phyloP scores from a whole-genome alignment of 2,329 filamentous ascomycete genomes.

The Sordariomycetes sp. region DNA sequence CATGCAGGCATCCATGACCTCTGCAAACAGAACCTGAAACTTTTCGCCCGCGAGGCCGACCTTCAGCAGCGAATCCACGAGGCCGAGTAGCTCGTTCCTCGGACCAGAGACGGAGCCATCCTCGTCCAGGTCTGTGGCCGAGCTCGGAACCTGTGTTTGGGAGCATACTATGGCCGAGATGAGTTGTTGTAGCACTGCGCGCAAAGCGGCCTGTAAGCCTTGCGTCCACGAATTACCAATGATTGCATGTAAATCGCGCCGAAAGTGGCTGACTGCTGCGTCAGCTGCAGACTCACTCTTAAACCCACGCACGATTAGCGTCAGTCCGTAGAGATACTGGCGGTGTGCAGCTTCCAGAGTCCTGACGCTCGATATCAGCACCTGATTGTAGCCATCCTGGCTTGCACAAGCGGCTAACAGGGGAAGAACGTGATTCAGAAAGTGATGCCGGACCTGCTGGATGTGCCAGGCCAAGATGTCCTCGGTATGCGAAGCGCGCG shows the following conservation, averaged over 20 bases:
- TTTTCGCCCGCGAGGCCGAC: slow-evolving; percentile 61
- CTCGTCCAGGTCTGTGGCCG: slow-evolving; percentile 8
- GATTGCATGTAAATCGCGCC: slow-evolving; percentile 53
- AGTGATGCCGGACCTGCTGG: slow-evolving; percentile 51
- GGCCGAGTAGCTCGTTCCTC: slow-evolving; percentile 39
- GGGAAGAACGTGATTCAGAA: slow-evolving; percentile 49
- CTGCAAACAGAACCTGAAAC: slow-evolving; percentile 63
- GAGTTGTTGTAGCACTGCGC: slow-evolving; percentile 42
- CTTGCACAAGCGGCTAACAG: slow-evolving; percentile 38
- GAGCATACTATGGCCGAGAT: slow-evolving; percentile 37
- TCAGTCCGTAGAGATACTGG: slow-evolving; percentile 46
- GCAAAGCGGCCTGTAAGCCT: slow-evolving; percentile 43
- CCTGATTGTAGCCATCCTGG: slow-evolving; percentile 31
- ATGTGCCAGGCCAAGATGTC: slow-evolving; percentile 52
- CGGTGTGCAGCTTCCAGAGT: slow-evolving; percentile 51
- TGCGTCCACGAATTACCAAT: slow-evolving; percentile 53
- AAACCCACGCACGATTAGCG: slow-evolving; percentile 39
- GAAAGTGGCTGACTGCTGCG: slow-evolving; percentile 40
- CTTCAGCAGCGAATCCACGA: slow-evolving; percentile 50
- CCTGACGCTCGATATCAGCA: slow-evolving; percentile 42
- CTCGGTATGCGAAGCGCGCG: slow-evolving; percentile 41
- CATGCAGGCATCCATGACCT: slow-evolving; percentile 60
- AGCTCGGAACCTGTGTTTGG: slow-evolving; percentile 8
- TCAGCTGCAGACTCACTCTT: slow-evolving; percentile 24
- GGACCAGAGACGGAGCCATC: slow-evolving; percentile 24